Base-by-base conservation (phyloP, 805 yeast species). In the Pichia exigua region DNA sequence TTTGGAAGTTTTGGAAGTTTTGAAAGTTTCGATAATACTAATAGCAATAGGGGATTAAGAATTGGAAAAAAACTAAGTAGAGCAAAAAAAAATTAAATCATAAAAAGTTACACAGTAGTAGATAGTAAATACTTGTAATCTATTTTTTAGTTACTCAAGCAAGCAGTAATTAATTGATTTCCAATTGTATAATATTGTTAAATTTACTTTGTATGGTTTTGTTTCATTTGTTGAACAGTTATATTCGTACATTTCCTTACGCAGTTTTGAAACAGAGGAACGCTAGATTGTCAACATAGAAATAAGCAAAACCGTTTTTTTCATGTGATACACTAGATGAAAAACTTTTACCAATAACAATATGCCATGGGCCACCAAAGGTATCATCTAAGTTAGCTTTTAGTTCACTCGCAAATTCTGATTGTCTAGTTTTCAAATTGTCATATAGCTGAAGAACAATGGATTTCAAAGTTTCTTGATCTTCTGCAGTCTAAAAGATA, bases 291-390 rank as follows among this genome's bases (percentile, higher is more conserved):
- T 82, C 91, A 57, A 84, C 73, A 68, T 85, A 86, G 61, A 81
- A 84, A 61, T 87, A 86, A 13, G 81, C 71, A 61, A 87, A 87
- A 59, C 73, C 74, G 1, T 90, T 91, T 57, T 80, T 80, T 65
- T 85, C 72, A 62, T 87, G 94, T 13, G 91, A 83, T 20, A 87
- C 89, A 63, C 82, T 85, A 46, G 85, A 78, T 4, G 94, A 92
- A 66, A 86, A 87, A 59, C 82, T 82, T 65, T 79, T 83, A 12
- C 94, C 95, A 49, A 85, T 90, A 47, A 87, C 76, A 2, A 84
- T 87, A 64, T 87, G 92, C 95, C 94, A 87, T 41, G 87, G 79
- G 28, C 81, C 76, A 0, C 91, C 92, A 53, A 74, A 78, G 45
- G 73, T 65, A 45, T 75, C 73, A 63, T 86, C 94, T 65, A 85